Conservation (phyloP, 768 basidiomycete genomes). For the Mycena alexandri region DNA sequence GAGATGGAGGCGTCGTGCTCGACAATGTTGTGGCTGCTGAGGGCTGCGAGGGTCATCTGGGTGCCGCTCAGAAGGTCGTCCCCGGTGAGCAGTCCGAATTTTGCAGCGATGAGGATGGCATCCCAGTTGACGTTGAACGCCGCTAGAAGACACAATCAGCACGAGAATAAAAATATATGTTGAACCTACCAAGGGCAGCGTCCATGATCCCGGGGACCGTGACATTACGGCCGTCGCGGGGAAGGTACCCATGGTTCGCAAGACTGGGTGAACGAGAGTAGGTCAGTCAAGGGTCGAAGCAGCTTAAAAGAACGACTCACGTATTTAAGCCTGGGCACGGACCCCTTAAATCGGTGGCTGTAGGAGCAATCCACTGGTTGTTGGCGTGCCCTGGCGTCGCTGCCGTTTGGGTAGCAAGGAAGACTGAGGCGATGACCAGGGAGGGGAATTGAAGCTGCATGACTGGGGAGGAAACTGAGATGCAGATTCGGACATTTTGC, state of each 20-base stretch:
- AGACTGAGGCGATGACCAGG: too few relatives aligned
- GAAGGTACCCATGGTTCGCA: too few relatives aligned
- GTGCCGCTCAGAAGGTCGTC: not conserved
- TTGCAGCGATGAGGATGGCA: conserved; percentile 6
- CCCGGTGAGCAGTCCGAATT: conserved; percentile 11
- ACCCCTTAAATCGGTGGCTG: too few relatives aligned
- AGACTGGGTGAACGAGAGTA: too few relatives aligned
- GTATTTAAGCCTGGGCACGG: too few relatives aligned
- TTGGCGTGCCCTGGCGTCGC: not conserved
- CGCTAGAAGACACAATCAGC: not conserved
- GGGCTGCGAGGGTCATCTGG: conserved; percentile 20
- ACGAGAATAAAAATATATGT: not conserved
- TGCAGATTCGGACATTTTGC: too few relatives aligned
- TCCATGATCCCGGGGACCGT: not conserved
- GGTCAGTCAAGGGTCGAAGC: too few relatives aligned
- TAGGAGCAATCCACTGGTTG: not conserved
- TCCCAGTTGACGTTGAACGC: conserved; percentile 12
- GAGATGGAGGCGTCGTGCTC: conserved; percentile 34
- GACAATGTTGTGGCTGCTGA: conserved; percentile 30
- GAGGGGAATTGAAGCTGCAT: too few relatives aligned
- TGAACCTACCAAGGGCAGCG: not conserved
- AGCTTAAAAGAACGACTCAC: too few relatives aligned
- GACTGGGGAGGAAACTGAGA: too few relatives aligned
- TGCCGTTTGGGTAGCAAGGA: too few relatives aligned
- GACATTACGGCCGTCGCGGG: too few relatives aligned